Evolutionary conservation across 129 eudicot species (phyloP).

Genomic region (carrot (Daucus carota)): DNA sequence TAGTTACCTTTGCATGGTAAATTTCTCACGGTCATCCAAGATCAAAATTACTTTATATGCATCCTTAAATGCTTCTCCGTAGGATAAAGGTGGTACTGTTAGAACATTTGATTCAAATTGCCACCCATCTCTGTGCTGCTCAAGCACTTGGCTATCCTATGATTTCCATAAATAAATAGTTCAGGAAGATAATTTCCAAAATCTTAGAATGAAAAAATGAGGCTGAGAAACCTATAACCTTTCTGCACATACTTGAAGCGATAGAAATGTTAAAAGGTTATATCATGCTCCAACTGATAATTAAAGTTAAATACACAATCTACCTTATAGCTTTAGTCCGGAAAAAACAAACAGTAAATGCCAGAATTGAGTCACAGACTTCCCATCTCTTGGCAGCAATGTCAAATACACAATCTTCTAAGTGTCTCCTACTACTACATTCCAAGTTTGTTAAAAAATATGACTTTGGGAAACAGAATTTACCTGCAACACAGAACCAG

Average conservation of each 20-base stretch:
- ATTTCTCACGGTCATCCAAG: slow-evolving; percentile 87
- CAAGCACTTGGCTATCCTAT: slow-evolving; percentile 32
- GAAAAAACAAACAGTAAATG: too few species aligned
- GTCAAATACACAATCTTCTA: neutral
- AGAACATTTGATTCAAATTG: slow-evolving; percentile 36
- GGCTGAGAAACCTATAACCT: neutral
- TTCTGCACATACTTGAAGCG: neutral
- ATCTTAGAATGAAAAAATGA: neutral
- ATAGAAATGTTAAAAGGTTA: neutral
- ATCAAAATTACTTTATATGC: slow-evolving; percentile 68
- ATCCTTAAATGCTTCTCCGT: slow-evolving; percentile 70
- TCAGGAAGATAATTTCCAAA: neutral
- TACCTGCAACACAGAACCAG: slow-evolving; percentile 8
- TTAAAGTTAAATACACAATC: neutral
- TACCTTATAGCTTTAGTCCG: too few species aligned
- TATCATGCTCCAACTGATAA: neutral
- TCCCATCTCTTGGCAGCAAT: neutral
- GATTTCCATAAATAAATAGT: slow-evolving; percentile 14
- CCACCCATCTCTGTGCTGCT: slow-evolving; percentile 28
- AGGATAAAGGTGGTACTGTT: slow-evolving; percentile 63
- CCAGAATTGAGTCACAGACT: neutral
- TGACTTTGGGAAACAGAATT: slow-evolving; percentile 21
- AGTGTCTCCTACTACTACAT: neutral
- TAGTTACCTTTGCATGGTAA: slow-evolving; percentile 58
- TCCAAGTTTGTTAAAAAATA: neutral